phyloP scores from a whole-genome alignment of 768 basidiomycete genomes.

The Rhizopogon vinicolor region DNA sequence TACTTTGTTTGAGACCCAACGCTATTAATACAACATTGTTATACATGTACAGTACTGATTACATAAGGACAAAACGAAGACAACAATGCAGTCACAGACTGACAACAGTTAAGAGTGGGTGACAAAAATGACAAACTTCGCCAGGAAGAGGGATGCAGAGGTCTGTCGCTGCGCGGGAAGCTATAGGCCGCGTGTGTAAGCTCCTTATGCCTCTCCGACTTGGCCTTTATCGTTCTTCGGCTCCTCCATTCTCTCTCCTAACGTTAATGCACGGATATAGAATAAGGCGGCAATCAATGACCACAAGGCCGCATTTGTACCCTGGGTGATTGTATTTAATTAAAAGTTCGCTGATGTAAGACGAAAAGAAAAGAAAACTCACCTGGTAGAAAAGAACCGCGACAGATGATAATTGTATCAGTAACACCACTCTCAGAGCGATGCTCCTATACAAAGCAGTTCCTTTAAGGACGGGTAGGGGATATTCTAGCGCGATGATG shows the following conservation, averaged over 20 bases:
- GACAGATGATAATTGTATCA: constrained; percentile 60
- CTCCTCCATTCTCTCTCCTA: constrained; percentile 67
- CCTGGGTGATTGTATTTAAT: constrained; percentile 38
- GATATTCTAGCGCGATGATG: constrained; percentile 68
- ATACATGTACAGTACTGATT: no score
- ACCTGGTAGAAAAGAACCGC: constrained; percentile 77
- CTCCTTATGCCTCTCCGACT: constrained; percentile 48
- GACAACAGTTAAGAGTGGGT: no score
- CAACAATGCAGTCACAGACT: no score
- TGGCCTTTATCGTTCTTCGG: constrained; percentile 60
- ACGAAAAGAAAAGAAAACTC: constrained; percentile 12
- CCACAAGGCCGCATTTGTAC: constrained; percentile 80
- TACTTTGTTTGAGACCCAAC: no score
- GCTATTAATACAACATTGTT: no score
- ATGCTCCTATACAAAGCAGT: constrained; percentile 63
- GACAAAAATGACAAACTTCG: no score
- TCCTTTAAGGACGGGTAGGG: constrained; percentile 53
- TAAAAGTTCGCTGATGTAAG: background rate
- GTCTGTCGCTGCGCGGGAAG: no score
- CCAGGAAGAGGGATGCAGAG: no score
- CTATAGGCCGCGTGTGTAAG: background rate
- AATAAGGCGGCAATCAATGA: constrained; percentile 66
- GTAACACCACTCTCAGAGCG: constrained; percentile 53
- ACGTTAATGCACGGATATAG: constrained; percentile 60
- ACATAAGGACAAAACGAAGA: no score